Percentiles rank a stretch among this genome's conserved stretches.
Conservation (phyloP, 2,329 filamentous ascomycete genomes). For the Botryosphaeria dothidea region DNA sequence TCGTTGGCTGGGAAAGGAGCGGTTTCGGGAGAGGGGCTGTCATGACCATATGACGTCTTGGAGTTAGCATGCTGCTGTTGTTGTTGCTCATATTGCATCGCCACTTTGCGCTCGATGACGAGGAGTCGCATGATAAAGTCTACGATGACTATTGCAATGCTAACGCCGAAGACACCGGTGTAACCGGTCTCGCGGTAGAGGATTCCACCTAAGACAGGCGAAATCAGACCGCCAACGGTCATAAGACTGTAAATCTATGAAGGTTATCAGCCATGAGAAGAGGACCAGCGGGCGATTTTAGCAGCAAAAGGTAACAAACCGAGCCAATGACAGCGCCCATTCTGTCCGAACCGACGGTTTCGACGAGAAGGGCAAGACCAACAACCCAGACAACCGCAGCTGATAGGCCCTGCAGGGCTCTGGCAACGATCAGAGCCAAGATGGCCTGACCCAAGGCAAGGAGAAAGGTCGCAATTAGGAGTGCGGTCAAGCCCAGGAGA, state of each 20-base stretch:
- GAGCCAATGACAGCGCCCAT: constrained; percentile 64
- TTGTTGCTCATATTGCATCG: constrained; percentile 44
- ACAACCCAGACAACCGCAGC: constrained; percentile 62
- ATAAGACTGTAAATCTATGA: constrained; percentile 60
- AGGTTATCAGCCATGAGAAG: background rate
- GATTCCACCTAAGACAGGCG: constrained; percentile 61
- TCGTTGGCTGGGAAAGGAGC: constrained; percentile 17
- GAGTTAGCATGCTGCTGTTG: constrained; percentile 20
- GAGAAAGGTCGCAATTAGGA: constrained; percentile 57
- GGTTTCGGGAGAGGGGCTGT: background rate
- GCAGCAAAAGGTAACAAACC: constrained; percentile 40
- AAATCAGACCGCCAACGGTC: constrained; percentile 56
- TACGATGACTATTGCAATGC: constrained; percentile 54
- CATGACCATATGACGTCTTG: constrained; percentile 22
- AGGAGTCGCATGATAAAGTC: constrained; percentile 62
- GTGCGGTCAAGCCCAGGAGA: constrained; percentile 54
- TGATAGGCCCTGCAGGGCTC: constrained; percentile 59
- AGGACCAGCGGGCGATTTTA: background rate
- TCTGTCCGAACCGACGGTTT: constrained; percentile 58
- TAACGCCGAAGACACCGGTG: constrained; percentile 59
- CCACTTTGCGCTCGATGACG: constrained; percentile 64
- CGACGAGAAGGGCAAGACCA: constrained; percentile 59
- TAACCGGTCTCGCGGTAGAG: constrained; percentile 62
- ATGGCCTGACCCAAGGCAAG: constrained; percentile 54
- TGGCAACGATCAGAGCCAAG: constrained; percentile 51